Base-by-base conservation (phyloP, 129 eudicot species). In the Chrysanthemum makinoi region DNA sequence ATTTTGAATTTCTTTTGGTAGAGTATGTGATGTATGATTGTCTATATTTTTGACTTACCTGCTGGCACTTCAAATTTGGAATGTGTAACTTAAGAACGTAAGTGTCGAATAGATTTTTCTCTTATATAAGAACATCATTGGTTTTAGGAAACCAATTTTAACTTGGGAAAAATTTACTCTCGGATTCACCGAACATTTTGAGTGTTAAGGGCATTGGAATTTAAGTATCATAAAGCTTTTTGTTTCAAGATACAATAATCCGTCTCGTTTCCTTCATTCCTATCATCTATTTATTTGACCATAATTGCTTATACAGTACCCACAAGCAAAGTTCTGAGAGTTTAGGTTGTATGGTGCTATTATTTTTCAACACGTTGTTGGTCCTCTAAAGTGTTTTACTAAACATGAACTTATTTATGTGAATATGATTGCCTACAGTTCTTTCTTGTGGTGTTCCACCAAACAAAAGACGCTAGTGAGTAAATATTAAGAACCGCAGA, bases 21-120 rank as follows among this genome's bases (percentile, higher is more conserved):
- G 56, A 71, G 56, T 74, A 33, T 63, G 71, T 72, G 69, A 49
- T 64, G 54, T 74, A 63, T 53, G 72, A 24, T 52, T 74, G 78
- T 74, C 72, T 74, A 74, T 74, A 74, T 16, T 64, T 74, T 74
- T 74, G 69, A 54, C 71, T 74, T 62, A 62, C 51, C 13, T 26
- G 22, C 9, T 49, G 52, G 33, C 48, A 66, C 58, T 55, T 18
- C 24, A 30, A 30, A 14, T 12, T 63, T 16, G 64, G 75, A 44
- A 56, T 43, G 55, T 70, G 75, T 57, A 67, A 58, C 68, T 57
- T 66, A 70, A 63, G 62, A 77, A 71, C 81, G 26, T 16, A 59
- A 39, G 54, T 48, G 39, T 58, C 35, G n/a, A 43, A 11, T 77
- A 59, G 49, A 54, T n/a, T 18, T 55, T 77, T 77, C 50, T 63